Evolutionary conservation across 202 grass and related monocot genomes (phyloP).

Genomic region (Panicum virgatum): DNA sequence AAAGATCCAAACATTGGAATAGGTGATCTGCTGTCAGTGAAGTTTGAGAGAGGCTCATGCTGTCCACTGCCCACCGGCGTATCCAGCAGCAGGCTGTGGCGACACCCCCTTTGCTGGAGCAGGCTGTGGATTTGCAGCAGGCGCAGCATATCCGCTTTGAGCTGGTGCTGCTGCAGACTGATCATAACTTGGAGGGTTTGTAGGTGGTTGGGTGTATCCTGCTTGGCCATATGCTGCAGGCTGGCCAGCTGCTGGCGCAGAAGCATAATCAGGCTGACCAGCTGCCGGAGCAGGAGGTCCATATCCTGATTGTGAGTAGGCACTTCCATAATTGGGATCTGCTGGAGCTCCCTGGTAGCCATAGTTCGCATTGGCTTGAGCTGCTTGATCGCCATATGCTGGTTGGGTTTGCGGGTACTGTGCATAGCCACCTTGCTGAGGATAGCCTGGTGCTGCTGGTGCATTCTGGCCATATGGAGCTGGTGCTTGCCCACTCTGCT

Average conservation of each 20-base stretch:
- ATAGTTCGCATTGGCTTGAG: slow-evolving; percentile 52
- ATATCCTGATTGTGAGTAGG: slow-evolving; percentile 50
- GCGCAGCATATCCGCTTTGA: slow-evolving; percentile 52
- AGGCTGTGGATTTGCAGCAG: slow-evolving; percentile 45
- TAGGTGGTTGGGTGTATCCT: slow-evolving; percentile 55
- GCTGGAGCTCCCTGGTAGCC: slow-evolving; percentile 68
- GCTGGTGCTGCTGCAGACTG: slow-evolving; percentile 43
- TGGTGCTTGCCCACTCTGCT: slow-evolving; percentile 52
- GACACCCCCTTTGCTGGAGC: slow-evolving; percentile 57
- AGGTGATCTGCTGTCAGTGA: not conserved
- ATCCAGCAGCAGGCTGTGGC: slow-evolving; percentile 52
- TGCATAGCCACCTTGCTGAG: slow-evolving; percentile 63
- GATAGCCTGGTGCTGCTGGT: slow-evolving; percentile 51
- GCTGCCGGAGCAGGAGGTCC: slow-evolving; percentile 14
- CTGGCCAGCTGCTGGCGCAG: slow-evolving; percentile 49
- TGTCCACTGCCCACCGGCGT: slow-evolving; percentile 55
- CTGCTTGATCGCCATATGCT: slow-evolving; percentile 54
- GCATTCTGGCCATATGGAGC: slow-evolving; percentile 59
- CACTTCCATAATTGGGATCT: slow-evolving; percentile 65
- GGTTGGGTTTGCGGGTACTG: slow-evolving; percentile 67
- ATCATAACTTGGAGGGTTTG: slow-evolving; percentile 56
- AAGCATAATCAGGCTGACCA: slow-evolving; percentile 64
- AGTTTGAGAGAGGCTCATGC: slow-evolving; percentile 22
- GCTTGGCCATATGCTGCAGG: slow-evolving; percentile 68
- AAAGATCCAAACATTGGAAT: not conserved